These are phyloP conservation scores for Boletus huronensis DNA, from an alignment of 768 basidiomycete genomes.

Conservation along the genomic window DNA sequence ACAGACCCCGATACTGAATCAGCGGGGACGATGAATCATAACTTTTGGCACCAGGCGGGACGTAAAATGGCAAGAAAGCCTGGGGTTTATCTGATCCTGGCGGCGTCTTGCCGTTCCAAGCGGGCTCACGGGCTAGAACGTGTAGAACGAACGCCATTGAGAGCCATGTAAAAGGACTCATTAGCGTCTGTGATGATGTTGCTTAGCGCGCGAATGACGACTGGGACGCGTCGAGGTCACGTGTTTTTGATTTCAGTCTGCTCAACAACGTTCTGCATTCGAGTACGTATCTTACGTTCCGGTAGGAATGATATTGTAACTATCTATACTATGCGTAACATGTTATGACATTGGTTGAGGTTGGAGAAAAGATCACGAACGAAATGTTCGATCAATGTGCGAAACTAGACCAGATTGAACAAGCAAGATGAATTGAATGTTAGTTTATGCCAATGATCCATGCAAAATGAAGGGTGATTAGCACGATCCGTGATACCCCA, in stretches of 20 bases:
- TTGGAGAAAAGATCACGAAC: conserved; percentile 20
- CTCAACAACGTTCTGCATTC: neutral
- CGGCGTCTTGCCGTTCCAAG: conserved; percentile 66
- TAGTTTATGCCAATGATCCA: conserved; percentile 27
- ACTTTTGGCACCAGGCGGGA: conserved; percentile 66
- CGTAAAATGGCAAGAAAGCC: conserved; percentile 66
- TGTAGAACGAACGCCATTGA: conserved; percentile 5
- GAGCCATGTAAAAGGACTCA: conserved; percentile 5
- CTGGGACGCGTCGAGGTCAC: conserved; percentile 22
- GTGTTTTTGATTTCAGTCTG: conserved; percentile 18
- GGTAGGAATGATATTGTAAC: conserved; percentile 30
- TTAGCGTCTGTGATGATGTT: neutral
- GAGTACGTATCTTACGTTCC: conserved; percentile 13
- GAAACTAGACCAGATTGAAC: conserved; percentile 19
- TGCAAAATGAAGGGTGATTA: conserved; percentile 26
- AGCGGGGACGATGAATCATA: conserved; percentile 69
- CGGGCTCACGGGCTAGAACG: conserved; percentile 35
- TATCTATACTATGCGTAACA: conserved; percentile 34
- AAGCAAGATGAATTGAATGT: conserved; percentile 28
- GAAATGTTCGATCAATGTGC: conserved; percentile 25
- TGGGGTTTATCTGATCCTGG: conserved; percentile 44
- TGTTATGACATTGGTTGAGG: conserved; percentile 25
- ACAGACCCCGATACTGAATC: conserved; percentile 58
- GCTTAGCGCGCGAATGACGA: neutral
- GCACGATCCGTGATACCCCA: conserved; percentile 12